Conservation (phyloP, 208 protist genomes). For the Leishmania martiniquensis region DNA sequence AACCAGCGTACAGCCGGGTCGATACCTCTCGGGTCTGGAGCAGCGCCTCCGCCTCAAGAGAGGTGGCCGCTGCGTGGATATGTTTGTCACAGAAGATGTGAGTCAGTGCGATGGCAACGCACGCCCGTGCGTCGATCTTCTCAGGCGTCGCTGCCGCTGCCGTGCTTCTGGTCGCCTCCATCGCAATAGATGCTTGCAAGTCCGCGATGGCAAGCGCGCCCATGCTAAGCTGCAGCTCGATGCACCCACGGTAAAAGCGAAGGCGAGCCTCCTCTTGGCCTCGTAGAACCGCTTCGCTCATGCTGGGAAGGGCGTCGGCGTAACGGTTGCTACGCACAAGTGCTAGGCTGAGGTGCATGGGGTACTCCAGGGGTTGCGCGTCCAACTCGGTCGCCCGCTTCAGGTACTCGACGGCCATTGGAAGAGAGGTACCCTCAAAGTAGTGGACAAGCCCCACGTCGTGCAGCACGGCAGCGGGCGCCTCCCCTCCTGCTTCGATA, state of each 20-base stretch:
- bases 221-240: constrained; percentile 56
- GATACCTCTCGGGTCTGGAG: constrained; percentile 1
- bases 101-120: constrained; percentile 22
- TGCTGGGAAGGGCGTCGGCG: constrained; percentile 66
- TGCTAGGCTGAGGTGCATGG: constrained; percentile 69
- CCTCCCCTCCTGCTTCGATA: constrained; percentile 67
- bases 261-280: constrained; percentile 43
- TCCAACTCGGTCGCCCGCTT: constrained; percentile 69
- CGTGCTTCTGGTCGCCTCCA: not conserved
- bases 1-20: constrained; percentile 10
- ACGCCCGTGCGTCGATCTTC: constrained; percentile 4
- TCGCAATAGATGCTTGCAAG: constrained; percentile 12
- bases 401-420: constrained; percentile 60
- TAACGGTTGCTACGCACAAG: constrained; percentile 54
- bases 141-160: not conserved
- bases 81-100: constrained; percentile 29
- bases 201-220: constrained; percentile 36
- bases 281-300: constrained; percentile 70
- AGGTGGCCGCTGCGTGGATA: not conserved
- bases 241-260: constrained; percentile 80
- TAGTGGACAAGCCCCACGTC: constrained; percentile 82
- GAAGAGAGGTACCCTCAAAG: constrained; percentile 53
- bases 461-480: constrained; percentile 53
- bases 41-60: constrained; percentile 11
- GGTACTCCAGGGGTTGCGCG: constrained; percentile 53